Conservation (phyloP, 805 yeast genomes). For the Dipodascus albidus region DNA sequence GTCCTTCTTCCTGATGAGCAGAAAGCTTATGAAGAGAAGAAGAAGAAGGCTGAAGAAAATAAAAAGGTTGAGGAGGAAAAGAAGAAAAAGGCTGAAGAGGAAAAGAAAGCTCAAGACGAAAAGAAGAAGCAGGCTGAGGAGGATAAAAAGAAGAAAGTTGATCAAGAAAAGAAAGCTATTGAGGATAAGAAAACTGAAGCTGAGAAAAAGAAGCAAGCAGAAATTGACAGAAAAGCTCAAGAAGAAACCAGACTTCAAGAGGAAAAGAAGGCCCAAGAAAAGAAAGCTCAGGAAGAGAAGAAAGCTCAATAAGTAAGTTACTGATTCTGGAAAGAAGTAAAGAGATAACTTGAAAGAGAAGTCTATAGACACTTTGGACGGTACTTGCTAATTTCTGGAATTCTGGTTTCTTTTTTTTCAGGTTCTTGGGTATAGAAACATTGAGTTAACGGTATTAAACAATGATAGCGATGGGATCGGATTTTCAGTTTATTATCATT, state of each 20-base stretch:
- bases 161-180: conserved; percentile 3
- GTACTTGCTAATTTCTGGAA: too few species aligned
- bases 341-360: too few species aligned
- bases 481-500: too few species aligned
- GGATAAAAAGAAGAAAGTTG: conserved; percentile 13
- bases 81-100: background rate
- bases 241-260: conserved; percentile 5
- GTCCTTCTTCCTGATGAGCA: conserved; percentile 1
- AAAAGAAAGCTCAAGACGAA: conserved; percentile 14
- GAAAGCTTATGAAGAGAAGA: background rate
- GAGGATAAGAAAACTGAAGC: conserved; percentile 7
- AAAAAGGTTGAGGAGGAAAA: conserved; percentile 7
- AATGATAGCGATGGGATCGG: too few species aligned
- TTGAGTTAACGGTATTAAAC: too few species aligned
- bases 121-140: conserved; percentile 19
- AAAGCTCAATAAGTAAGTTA: background rate
- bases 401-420: too few species aligned
- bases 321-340: too few species aligned
- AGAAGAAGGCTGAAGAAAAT: background rate
- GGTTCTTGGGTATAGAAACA: too few species aligned
- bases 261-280: conserved; percentile 2
- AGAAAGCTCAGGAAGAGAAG: background rate
- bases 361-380: too few species aligned
- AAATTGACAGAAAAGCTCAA: conserved; percentile 5
- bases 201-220: conserved; percentile 13